Evolutionary conservation across 2,329 filamentous ascomycete species (phyloP).

Genomic region (Exophiala aquamarina): DNA sequence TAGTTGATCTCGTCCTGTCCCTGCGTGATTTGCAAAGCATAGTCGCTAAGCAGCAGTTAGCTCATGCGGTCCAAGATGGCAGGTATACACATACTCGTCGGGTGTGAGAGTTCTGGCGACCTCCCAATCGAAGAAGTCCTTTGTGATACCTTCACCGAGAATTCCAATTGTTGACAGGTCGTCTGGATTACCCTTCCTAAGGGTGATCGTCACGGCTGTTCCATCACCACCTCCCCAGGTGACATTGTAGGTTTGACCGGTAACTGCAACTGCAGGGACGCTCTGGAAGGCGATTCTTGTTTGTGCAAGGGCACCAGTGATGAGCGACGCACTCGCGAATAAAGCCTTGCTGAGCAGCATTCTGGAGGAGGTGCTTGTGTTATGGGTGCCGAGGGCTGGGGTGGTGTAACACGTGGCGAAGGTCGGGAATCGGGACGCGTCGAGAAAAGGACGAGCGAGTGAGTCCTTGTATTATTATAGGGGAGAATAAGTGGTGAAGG

Average conservation of each 20-base stretch:
- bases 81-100: conserved; percentile 38
- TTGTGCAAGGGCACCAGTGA: conserved; percentile 48
- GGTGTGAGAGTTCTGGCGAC: conserved; percentile 14
- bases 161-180: conserved; percentile 52
- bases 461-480: too few species aligned
- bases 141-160: conserved; percentile 35
- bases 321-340: conserved; percentile 46
- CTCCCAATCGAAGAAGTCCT: conserved; percentile 21
- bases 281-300: conserved; percentile 51
- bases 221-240: conserved; percentile 48
- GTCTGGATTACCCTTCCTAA: conserved; percentile 52
- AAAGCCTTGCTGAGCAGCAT: conserved; percentile 55
- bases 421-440: too few species aligned
- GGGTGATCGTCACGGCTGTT: conserved; percentile 50
- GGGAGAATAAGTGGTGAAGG: too few species aligned
- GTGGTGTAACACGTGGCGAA: neutral
- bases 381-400: neutral
- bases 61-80: neutral
- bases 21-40: conserved; percentile 61
- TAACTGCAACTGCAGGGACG: conserved; percentile 48
- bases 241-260: conserved; percentile 46
- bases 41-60: conserved; percentile 42
- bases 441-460: too few species aligned
- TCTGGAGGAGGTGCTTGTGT: neutral
- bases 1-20: conserved; percentile 53